A percentile compares a stretch with the other conserved stretches of the same genome.
These are phyloP conservation scores for Neofusicoccum parvum DNA, from an alignment of 2,329 filamentous ascomycete species.

Conservation along the genomic window DNA sequence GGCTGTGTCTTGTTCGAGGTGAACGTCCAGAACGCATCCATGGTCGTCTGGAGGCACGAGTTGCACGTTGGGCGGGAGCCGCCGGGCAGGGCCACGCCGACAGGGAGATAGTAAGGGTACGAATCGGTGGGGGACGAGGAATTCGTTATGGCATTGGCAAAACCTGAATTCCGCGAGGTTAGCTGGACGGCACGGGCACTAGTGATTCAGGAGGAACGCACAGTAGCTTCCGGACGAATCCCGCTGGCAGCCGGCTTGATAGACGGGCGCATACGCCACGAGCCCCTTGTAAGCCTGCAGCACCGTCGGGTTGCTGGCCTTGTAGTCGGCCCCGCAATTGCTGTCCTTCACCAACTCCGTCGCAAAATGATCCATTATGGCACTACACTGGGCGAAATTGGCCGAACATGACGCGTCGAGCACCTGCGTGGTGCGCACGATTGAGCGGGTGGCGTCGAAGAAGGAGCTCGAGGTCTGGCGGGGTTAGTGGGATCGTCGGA, in stretches of 20 bases:
- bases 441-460: slow-evolving; percentile 75
- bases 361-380: slow-evolving; percentile 67
- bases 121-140: slow-evolving; percentile 64
- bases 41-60: slow-evolving; percentile 74
- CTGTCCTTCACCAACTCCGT: slow-evolving; percentile 61
- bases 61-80: slow-evolving; percentile 73
- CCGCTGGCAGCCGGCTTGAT: slow-evolving; percentile 77
- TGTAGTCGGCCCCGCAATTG: slow-evolving; percentile 74
- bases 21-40: slow-evolving; percentile 75
- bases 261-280: slow-evolving; percentile 74
- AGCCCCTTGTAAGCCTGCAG: slow-evolving; percentile 75
- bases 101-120: slow-evolving; percentile 83
- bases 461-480: slow-evolving; percentile 77
- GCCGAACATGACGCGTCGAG: slow-evolving; percentile 78
- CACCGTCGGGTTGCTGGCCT: slow-evolving; percentile 68
- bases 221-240: slow-evolving; percentile 68
- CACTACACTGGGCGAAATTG: slow-evolving; percentile 65
- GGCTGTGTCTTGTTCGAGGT: slow-evolving; percentile 67
- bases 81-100: slow-evolving; percentile 71
- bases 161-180: slow-evolving; percentile 48
- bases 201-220: slow-evolving; percentile 43
- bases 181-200: slow-evolving; percentile 22
- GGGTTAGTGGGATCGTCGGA: slow-evolving; percentile 23
- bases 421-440: slow-evolving; percentile 71
- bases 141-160: slow-evolving; percentile 83